Base-by-base conservation (phyloP, 2,329 filamentous ascomycete genomes). In the Diaporthe capsici region DNA sequence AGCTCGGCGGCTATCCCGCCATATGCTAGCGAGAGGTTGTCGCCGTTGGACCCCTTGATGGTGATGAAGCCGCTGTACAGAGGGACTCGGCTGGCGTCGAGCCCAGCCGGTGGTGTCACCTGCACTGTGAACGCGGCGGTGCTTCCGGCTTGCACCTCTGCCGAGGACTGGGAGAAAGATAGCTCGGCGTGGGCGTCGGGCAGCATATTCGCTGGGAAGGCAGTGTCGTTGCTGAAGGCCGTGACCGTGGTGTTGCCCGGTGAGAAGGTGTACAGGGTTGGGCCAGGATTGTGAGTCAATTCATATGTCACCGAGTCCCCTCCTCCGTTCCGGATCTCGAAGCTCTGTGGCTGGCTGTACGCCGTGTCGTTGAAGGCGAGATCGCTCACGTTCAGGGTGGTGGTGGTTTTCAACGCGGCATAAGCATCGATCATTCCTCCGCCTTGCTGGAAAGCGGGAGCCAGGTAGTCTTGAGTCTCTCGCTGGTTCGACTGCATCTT, bases 41-140 rank as follows among this genome's bases (percentile, higher is more conserved):
- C 82, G 34, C 81, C 82, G 57, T 84, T 84, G 53, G 82, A 83
- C 63, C 65, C 65, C 34, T 82, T 84, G 68, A 87, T 78, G 25
- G 84, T 80, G 70, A 88, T 80, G 80, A 83, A 87, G 28, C 86
- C 86, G 37, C 83, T 84, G 80, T 87, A 88, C 13, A 87, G 81
- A 5, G 85, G 85, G 34, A 83, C 74, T 31, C 79, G 80, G 10
- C 78, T 75, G 10, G 77, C 72, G 61, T 83, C 77, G 4, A 83
- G 77, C n/a, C 78, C 78, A 2, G 68, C 47, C 2, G 83, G 83
- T 2, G 79, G 81, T 12, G 78, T 81, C 53, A 80, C 76, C 15
- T 76, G 79, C 15, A 83, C 81, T 9, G 79, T 80, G 57, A 84
- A 77, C 3, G 76, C 67, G 9, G 72, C 75, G 4, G 74, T 76